Base-by-base conservation (phyloP, 768 basidiomycete species). In the Leccinellum rugosiceps region DNA sequence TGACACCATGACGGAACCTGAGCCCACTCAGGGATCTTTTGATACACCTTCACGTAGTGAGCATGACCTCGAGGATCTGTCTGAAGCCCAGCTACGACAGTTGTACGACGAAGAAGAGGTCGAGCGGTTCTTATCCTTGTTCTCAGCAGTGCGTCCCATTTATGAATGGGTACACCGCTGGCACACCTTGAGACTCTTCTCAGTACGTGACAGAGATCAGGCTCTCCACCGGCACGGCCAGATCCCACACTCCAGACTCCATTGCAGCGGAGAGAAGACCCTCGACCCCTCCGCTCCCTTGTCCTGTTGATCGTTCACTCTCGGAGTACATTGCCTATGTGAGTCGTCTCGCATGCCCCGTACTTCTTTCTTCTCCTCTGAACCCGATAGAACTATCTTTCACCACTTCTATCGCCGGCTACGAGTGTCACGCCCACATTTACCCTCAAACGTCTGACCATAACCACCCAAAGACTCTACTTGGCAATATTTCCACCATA, bases 61-160 rank as follows among this genome's bases (percentile, higher is more conserved):
- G 4, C 3, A 62, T 25, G 65, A 57, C 15, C 25, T 44, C 48
- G 68, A 66, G 38, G 73, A 73, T 4, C 65, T 84, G 26, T 77
- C 79, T 8, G 84, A 87, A 64, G 68, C 71, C 25, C 74, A 86
- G 62, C 73, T 88, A 19, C 75, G 87, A 41, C 77, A 82, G 41
- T 62, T 83, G 26, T 87, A 83, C 58, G 85, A 88, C 25, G 77
- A 81, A 53, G 84, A 86, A 65, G 85, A 87, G 71, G 80, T 86
- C 14, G 77, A 83, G 15, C 73, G 83, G 26, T 87, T 84, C 65
- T 70, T 88, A 28, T 65, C 72, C 45, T 65, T 87, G n/a, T 88
- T 88, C 69, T 81, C 84, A 43, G 74, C 78, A 34, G 86, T 86
- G 64, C 67, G 80, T 73, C 47, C n/a, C 56, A 49, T 45, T 48